Conservation (phyloP, 768 basidiomycete genomes). For the Suillus discolor region DNA sequence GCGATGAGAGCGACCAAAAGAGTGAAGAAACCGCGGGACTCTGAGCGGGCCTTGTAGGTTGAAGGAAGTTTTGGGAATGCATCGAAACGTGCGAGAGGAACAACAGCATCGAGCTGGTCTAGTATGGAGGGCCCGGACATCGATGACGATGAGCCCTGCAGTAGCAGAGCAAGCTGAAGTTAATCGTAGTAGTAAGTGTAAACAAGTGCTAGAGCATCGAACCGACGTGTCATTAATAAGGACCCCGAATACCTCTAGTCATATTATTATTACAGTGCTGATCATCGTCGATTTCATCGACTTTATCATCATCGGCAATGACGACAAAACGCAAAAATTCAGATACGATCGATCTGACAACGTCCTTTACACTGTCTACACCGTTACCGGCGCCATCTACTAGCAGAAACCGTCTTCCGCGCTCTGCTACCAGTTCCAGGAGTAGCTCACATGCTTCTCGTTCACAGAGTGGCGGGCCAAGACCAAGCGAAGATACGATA, state of each 20-base stretch:
- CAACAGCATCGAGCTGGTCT: constrained; percentile 63
- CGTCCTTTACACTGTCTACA: not conserved
- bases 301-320: not conserved
- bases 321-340: not conserved
- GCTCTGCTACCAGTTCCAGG: constrained; percentile 11
- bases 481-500: not conserved
- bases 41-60: constrained; percentile 78
- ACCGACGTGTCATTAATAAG: not conserved
- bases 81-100: constrained; percentile 75
- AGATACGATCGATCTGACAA: constrained; percentile 12
- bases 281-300: not conserved
- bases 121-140: constrained; percentile 43
- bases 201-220: not conserved
- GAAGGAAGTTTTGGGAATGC: constrained; percentile 86
- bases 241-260: constrained; percentile 2
- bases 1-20: constrained; percentile 67
- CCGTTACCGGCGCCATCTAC: constrained; percentile 12
- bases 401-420: constrained; percentile 9
- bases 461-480: constrained; percentile 1
- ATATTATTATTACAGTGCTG: not conserved
- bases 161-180: not conserved
- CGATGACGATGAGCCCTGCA: constrained; percentile 13
- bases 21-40: constrained; percentile 81
- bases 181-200: too few species aligned
- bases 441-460: constrained; percentile 4